Percentiles rank a stretch among this genome's conserved stretches.
Evolutionary conservation across 2,329 filamentous ascomycete genomes (phyloP).

Genomic region (Xylaria sp.): DNA sequence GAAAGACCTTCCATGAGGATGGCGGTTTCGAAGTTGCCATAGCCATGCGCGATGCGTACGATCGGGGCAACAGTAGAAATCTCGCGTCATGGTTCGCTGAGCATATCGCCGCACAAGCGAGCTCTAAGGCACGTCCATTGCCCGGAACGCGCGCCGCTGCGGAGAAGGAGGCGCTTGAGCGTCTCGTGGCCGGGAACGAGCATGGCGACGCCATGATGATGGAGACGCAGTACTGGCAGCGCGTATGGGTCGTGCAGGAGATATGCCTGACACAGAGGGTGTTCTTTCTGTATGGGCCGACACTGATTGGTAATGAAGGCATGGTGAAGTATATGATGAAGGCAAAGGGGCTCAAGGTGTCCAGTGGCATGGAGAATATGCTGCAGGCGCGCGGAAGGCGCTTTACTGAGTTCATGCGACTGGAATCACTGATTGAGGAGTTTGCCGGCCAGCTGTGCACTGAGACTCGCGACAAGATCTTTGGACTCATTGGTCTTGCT

Average conservation of each 20-base stretch:
- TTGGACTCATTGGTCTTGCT: constrained; percentile 7
- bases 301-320: neutral
- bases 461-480: constrained; percentile 7
- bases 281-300: constrained; percentile 9
- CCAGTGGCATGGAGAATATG: neutral
- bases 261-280: constrained; percentile 4
- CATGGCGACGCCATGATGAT: constrained; percentile 1
- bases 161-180: constrained; percentile 3
- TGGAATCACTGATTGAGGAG: constrained; percentile 7
- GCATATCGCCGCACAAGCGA: neutral
- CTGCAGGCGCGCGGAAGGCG: neutral
- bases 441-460: constrained; percentile 6
- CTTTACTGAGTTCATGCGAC: constrained; percentile 1
- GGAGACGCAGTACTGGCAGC: constrained; percentile 6
- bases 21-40: neutral
- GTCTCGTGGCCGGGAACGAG: neutral
- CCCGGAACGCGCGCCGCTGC: neutral
- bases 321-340: neutral
- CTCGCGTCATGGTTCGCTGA: constrained; percentile 4
- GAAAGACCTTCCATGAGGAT: neutral
- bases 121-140: neutral
- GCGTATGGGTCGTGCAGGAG: constrained; percentile 8
- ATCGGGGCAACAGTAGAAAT: constrained; percentile 4
- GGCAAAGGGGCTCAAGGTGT: neutral
- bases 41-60: neutral